Evolutionary conservation across 2,329 filamentous ascomycete species (phyloP).

Genomic region (Triangularia setosa): DNA sequence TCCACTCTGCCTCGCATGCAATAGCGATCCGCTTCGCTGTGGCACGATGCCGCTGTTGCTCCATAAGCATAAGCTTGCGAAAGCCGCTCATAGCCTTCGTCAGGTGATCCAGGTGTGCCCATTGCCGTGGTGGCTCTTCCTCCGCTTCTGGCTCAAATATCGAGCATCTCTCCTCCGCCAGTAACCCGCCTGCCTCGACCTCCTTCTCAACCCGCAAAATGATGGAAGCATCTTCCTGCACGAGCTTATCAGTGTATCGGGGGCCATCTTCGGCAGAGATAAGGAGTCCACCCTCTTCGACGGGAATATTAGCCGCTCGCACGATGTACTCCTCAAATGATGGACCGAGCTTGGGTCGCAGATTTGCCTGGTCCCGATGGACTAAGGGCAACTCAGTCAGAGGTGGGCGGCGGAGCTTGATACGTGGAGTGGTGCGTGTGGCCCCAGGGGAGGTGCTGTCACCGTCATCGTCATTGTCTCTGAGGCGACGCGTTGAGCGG

Average conservation of each 20-base stretch:
- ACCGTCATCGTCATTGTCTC: slow-evolving; percentile 27
- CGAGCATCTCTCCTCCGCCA: slow-evolving; percentile 67
- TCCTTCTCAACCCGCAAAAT: slow-evolving; percentile 69
- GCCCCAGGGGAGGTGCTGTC: slow-evolving; percentile 18
- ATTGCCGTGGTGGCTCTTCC: slow-evolving; percentile 73
- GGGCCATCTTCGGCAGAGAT: slow-evolving; percentile 52
- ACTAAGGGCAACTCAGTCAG: slow-evolving; percentile 52
- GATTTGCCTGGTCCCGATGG: slow-evolving; percentile 55
- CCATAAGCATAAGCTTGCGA: slow-evolving; percentile 71
- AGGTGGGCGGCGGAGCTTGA: slow-evolving; percentile 44
- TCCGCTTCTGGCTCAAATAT: slow-evolving; percentile 67
- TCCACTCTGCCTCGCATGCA: slow-evolving; percentile 73
- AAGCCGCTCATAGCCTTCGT: slow-evolving; percentile 76
- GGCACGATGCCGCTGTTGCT: slow-evolving; percentile 73
- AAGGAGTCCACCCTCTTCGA: slow-evolving; percentile 55
- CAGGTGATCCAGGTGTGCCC: slow-evolving; percentile 83
- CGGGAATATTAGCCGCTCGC: slow-evolving; percentile 46
- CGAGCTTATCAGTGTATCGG: slow-evolving; percentile 57
- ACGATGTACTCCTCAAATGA: slow-evolving; percentile 57
- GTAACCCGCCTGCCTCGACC: slow-evolving; percentile 67
- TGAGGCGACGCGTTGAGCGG: slow-evolving; percentile 39
- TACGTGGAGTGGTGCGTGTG: slow-evolving; percentile 39
- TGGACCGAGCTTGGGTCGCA: slow-evolving; percentile 49
- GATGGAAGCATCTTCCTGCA: slow-evolving; percentile 63
- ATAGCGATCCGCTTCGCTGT: slow-evolving; percentile 76